Base-by-base conservation (phyloP, 2,329 filamentous ascomycete species). In the Myriosclerotinia duriaeana region DNA sequence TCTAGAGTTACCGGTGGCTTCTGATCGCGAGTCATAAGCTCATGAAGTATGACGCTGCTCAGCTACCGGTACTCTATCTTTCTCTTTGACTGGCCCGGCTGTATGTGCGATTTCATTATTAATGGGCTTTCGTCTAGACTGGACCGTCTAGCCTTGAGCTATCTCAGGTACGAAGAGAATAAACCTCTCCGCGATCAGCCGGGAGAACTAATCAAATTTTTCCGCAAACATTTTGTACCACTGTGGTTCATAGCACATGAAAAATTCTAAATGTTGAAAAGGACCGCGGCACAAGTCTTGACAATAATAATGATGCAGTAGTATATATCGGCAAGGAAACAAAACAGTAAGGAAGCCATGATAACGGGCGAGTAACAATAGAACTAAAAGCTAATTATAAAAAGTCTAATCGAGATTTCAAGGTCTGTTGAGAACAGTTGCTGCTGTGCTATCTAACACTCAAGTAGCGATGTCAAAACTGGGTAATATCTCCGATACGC, bases 401-500 rank as follows among this genome's bases (percentile, higher is more conserved):
- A 38, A 61, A 61, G 44, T 40, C 58, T 26, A 50, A 38, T 50
- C 14, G 20, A 38, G 7, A 9, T 38, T 52, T 22, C 58, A 61
- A 36, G 44, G 44, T 26, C 58, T 50, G 44, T 61, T n/a, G 2
- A 50, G 34, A 22, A 17, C 8, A 38, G 20, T 38, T 40, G n/a
- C 44, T 20, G 58, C 34, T 12, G 38, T 26, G 30, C 58, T 38
- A 63, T 63, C 60, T 62, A 40, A 17, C n/a, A 53, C 34, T 12
- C 22, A 50, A 30, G 58, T 36, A 61, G 15, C 5, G 22, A 36
- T 65, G 38, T 61, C 64, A 53, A 36, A 36, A 65, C n/a, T 65
- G 36, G 55, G 64, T 22, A 44, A 65, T 53, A 65, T 61, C 54
- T 61, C 64, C 64, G 64, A 53, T 46, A 42, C 40, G 36, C 55